Percentiles rank a stretch among this genome's conserved stretches.
Evolutionary conservation across 768 basidiomycete genomes (phyloP).

Genomic region (Antrodiella citrinella): DNA sequence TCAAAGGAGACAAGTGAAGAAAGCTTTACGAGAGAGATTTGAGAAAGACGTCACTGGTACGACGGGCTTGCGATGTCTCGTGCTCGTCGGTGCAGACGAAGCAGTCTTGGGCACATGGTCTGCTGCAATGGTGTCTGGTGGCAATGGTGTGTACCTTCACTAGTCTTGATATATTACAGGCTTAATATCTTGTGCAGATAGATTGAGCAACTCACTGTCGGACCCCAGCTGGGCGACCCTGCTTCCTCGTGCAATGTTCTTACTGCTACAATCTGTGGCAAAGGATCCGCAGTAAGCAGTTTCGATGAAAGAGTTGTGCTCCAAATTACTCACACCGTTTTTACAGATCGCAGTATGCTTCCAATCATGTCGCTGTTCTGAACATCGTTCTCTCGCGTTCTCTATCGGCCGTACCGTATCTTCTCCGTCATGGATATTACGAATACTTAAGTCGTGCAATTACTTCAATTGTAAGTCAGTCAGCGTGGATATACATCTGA

Average conservation of each 20-base stretch:
- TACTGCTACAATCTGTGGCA: constrained; percentile 48
- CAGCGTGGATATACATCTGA: too few relatives aligned
- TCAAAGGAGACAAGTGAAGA: constrained; percentile 33
- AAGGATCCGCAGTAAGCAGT: constrained; percentile 39
- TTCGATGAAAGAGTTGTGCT: constrained; percentile 1
- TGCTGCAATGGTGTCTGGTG: constrained; percentile 21
- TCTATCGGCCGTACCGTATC: constrained; percentile 31
- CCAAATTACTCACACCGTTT: background rate
- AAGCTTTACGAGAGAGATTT: constrained; percentile 41
- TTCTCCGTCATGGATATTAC: constrained; percentile 42
- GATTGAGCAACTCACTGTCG: constrained; percentile 6
- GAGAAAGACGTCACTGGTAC: constrained; percentile 44
- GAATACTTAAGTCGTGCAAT: constrained; percentile 32
- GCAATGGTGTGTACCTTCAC: constrained; percentile 20
- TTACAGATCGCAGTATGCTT: constrained; percentile 38
- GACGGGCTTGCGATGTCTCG: constrained; percentile 55
- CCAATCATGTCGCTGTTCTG: constrained; percentile 43
- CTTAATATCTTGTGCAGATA: constrained; percentile 10
- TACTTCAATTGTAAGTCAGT: constrained; percentile 1
- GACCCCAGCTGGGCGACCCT: constrained; percentile 54
- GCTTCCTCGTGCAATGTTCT: constrained; percentile 37
- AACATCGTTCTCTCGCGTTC: constrained; percentile 32
- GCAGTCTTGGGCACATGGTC: constrained; percentile 42
- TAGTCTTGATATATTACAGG: background rate
- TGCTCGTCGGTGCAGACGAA: constrained; percentile 49